These are phyloP conservation scores for Mytilinidion resinicola DNA, from an alignment of 495 filamentous ascomycete genomes.

Conservation along the genomic window DNA sequence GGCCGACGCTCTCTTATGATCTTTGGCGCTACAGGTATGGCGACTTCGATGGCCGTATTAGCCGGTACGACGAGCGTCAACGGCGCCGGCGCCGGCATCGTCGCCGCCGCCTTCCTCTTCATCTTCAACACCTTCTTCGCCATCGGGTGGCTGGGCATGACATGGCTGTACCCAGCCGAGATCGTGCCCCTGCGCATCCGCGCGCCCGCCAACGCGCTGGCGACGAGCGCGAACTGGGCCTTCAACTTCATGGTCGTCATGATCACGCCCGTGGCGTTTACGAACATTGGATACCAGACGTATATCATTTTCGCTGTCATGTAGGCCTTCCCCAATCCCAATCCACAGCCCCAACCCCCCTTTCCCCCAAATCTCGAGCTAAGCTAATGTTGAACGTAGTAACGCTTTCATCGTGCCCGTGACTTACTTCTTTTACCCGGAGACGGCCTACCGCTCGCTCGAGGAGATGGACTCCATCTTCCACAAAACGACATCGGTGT, in stretches of 20 bases:
- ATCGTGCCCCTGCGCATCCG: slow-evolving; percentile 50
- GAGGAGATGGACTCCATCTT: slow-evolving; percentile 57
- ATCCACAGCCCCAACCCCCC: too few relatives aligned
- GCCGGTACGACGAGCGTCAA: slow-evolving; percentile 37
- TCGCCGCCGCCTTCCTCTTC: slow-evolving; percentile 50
- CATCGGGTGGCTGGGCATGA: slow-evolving; percentile 49
- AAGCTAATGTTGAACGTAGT: neutral
- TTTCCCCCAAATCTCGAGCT: too few relatives aligned
- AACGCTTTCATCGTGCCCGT: slow-evolving; percentile 39
- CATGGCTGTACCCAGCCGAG: slow-evolving; percentile 49
- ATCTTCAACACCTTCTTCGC: slow-evolving; percentile 58
- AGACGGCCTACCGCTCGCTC: slow-evolving; percentile 51
- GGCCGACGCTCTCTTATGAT: slow-evolving; percentile 78
- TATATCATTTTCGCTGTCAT: slow-evolving; percentile 37
- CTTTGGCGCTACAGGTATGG: slow-evolving; percentile 71
- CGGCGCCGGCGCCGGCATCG: slow-evolving; percentile 33
- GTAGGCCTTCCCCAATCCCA: neutral
- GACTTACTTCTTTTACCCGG: slow-evolving; percentile 52
- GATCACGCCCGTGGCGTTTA: slow-evolving; percentile 32
- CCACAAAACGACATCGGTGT: slow-evolving; percentile 33
- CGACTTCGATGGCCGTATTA: slow-evolving; percentile 77
- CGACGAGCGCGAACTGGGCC: slow-evolving; percentile 48
- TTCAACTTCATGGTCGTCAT: slow-evolving; percentile 28
- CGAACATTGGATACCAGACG: slow-evolving; percentile 32
- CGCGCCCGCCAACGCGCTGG: slow-evolving; percentile 47